These are phyloP conservation scores for Parmelia sp. DNA, from an alignment of 495 filamentous ascomycete species.

Conservation along the genomic window DNA sequence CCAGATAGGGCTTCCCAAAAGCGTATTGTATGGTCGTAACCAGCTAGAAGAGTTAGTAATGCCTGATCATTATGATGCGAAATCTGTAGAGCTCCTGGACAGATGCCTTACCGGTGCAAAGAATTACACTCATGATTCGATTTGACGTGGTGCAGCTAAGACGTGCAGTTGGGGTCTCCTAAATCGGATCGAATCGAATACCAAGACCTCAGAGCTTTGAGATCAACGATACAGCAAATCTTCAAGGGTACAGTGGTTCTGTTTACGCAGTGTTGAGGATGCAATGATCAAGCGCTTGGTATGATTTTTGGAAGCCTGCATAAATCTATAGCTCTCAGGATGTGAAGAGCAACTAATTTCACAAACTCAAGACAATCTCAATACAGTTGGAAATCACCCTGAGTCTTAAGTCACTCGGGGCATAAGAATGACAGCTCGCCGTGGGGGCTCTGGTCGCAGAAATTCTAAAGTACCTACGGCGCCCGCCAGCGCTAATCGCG, in stretches of 20 bases:
- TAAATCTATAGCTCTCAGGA: not conserved
- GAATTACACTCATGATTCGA: conserved; percentile 70
- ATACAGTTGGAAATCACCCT: not conserved
- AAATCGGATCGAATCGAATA: not conserved
- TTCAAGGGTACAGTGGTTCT: not conserved
- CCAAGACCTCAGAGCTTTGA: not conserved
- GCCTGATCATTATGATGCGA: conserved; percentile 1
- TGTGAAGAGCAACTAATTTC: not conserved
- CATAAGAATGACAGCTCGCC: not conserved
- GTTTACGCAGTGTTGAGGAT: not conserved
- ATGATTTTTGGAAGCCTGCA: not conserved
- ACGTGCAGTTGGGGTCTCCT: not conserved
- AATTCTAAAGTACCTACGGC: no score
- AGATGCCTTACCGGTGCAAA: conserved; percentile 61
- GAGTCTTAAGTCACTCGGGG: not conserved
- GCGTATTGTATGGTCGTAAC: conserved; percentile 97
- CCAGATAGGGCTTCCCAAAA: conserved; percentile 99
- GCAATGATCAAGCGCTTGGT: not conserved
- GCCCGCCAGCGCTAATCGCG: conserved; percentile 2
- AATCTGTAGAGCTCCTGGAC: conserved; percentile 27
- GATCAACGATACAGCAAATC: not conserved
- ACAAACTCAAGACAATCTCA: not conserved
- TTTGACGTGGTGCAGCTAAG: not conserved
- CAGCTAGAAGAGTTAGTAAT: conserved; percentile 49
- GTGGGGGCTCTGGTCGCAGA: no score